Base-by-base conservation (phyloP, 495 filamentous ascomycete genomes). In the Aspergillus kassunensis region DNA sequence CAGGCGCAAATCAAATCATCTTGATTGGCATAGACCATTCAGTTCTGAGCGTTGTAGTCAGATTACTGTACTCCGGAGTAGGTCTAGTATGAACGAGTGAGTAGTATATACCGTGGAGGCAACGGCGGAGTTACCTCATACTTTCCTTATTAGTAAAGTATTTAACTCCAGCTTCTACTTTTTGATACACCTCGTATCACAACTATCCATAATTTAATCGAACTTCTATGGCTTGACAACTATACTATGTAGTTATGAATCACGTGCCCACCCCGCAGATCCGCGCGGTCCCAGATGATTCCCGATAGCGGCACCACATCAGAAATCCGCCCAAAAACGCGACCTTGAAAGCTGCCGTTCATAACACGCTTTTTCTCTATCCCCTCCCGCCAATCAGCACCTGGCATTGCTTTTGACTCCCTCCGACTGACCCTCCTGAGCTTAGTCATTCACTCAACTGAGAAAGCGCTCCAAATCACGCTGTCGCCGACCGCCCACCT, bases 331-430 rank as follows among this genome's bases (percentile, higher is more conserved):
- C 55, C 51, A 53, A 59, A n/a, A 64, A 62, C 58, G 61, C 60
- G 51, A 44, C 46, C 69, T 65, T 43, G 54, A 74, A 74, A 71
- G 59, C 68, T 47, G 63, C 61, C 64, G 60, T 70, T 72, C 68
- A 71, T 75, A 72, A 72, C 71, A 33, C 63, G 58, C 62, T 66
- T 71, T 74, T 75, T 65, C 49, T 44, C 57, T 51, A 34, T 46
- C 57, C 55, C 60, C 44, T 42, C 58, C 63, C 63, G 57, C 70
- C 71, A 77, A 74, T 72, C 69, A 71, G 57, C 60, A 55, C 56
- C 59, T 62, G 59, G 61, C 59, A 61, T 57, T 53, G 44, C 53
- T 60, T 53, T 60, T 58, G 53, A 53, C 54, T 53, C 55, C 52
- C 51, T 55, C 42, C 44, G 48, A 56, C 51, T 53, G 52, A 51